Conservation (phyloP, 2,329 filamentous ascomycete genomes). For the Escovopsis weberi region DNA sequence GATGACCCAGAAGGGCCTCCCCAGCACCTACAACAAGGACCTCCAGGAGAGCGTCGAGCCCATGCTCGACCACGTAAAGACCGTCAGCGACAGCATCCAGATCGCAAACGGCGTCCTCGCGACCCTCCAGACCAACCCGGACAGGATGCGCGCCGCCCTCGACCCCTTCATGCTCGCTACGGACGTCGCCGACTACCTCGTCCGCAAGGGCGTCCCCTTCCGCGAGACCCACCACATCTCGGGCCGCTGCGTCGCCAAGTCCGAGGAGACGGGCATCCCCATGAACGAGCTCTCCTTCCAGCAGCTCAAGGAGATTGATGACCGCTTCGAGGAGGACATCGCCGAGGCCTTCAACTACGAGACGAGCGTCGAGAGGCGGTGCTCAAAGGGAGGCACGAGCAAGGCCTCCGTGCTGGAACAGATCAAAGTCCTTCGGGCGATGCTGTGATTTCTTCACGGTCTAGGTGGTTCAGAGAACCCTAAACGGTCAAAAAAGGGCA, state of each 20-base stretch:
- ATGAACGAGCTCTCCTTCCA: conserved; percentile 57
- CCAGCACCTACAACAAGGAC: conserved; percentile 82
- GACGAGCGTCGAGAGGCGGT: conserved; percentile 64
- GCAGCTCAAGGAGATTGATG: conserved; percentile 54
- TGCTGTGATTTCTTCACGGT: conserved; percentile 9
- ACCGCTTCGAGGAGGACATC: conserved; percentile 58
- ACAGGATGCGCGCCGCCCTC: conserved; percentile 66
- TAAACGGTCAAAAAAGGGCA: too few relatives aligned
- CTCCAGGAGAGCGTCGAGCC: conserved; percentile 78
- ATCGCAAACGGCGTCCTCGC: conserved; percentile 71
- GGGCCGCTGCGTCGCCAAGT: conserved; percentile 39
- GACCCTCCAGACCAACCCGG: conserved; percentile 53
- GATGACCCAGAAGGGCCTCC: conserved; percentile 56
- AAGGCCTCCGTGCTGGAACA: conserved; percentile 51
- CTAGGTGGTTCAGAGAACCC: too few relatives aligned
- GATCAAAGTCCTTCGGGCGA: conserved; percentile 33
- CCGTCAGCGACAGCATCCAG: conserved; percentile 63
- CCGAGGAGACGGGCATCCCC: conserved; percentile 32
- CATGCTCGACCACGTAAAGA: conserved; percentile 75
- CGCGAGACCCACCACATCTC: conserved; percentile 69
- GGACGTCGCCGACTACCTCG: conserved; percentile 50
- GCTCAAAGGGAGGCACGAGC: conserved; percentile 66
- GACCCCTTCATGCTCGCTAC: conserved; percentile 74
- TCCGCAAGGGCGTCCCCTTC: conserved; percentile 58
- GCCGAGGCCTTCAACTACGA: conserved; percentile 64